phyloP scores from a whole-genome alignment of 2,329 filamentous ascomycete genomes.

The Ophiocordyceps polyrhachis-furcata region DNA sequence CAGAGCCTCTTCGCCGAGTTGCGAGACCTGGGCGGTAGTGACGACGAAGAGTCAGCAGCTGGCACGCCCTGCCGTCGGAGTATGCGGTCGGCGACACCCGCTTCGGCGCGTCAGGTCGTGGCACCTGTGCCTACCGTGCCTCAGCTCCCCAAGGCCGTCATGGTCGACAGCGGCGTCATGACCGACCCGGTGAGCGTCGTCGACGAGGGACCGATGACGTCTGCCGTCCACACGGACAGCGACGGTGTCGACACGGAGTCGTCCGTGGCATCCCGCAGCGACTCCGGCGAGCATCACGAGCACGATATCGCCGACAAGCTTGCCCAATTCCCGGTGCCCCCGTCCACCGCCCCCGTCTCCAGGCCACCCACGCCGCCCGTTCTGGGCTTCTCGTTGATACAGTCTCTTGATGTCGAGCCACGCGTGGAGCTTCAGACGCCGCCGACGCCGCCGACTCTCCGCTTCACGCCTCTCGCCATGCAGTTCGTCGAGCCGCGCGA shows the following conservation, averaged over 20 bases:
- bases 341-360: slow-evolving; percentile 18
- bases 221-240: slow-evolving; percentile 11
- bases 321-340: slow-evolving; percentile 34
- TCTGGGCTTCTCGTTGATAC: slow-evolving; percentile 25
- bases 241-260: slow-evolving; percentile 8
- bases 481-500: slow-evolving; percentile 19
- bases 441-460: slow-evolving; percentile 13
- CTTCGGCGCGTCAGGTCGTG: slow-evolving; percentile 22
- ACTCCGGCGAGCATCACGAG: slow-evolving; percentile 32
- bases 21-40: slow-evolving; percentile 58
- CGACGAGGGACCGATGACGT: slow-evolving; percentile 17
- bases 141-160: slow-evolving; percentile 28
- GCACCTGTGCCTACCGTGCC: slow-evolving; percentile 32
- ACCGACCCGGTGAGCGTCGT: slow-evolving; percentile 30
- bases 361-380: slow-evolving; percentile 14
- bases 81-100: slow-evolving; percentile 27
- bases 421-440: slow-evolving; percentile 15
- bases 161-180: slow-evolving; percentile 43
- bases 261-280: slow-evolving; percentile 28
- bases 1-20: slow-evolving; percentile 88
- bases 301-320: slow-evolving; percentile 31
- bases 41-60: slow-evolving; percentile 50
- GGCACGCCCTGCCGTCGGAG: slow-evolving; percentile 36
- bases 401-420: slow-evolving; percentile 25
- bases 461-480: slow-evolving; percentile 9